Evolutionary conservation across 805 yeast species (phyloP).

Genomic region (Barnettozyma wickerhamii): DNA sequence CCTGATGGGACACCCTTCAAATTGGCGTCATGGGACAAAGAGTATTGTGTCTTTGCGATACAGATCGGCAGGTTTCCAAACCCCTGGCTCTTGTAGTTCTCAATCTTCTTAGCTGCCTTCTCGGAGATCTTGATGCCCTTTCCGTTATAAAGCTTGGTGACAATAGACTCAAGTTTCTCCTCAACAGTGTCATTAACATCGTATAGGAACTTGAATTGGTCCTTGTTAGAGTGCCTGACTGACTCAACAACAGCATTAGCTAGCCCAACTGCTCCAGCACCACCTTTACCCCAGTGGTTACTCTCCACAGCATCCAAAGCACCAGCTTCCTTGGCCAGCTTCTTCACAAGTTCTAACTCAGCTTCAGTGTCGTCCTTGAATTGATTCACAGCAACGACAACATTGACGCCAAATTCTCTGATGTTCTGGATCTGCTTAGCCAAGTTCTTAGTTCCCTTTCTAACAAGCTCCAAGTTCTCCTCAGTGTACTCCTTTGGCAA

Average conservation of each 20-base stretch:
- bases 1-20: slow-evolving; percentile 95
- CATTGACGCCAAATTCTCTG: slow-evolving; percentile 67
- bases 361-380: slow-evolving; percentile 67
- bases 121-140: slow-evolving; percentile 63
- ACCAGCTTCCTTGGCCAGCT: slow-evolving; percentile 70
- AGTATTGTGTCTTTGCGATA: slow-evolving; percentile 96
- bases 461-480: slow-evolving; percentile 67
- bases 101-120: slow-evolving; percentile 70
- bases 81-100: slow-evolving; percentile 79
- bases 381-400: slow-evolving; percentile 77
- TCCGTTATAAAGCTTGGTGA: slow-evolving; percentile 77
- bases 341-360: slow-evolving; percentile 65
- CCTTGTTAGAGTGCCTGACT: slow-evolving; percentile 40
- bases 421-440: slow-evolving; percentile 76
- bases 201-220: slow-evolving; percentile 51
- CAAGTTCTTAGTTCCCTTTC: slow-evolving; percentile 68
- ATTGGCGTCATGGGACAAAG: slow-evolving; percentile 88
- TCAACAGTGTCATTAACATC: slow-evolving; percentile 60
- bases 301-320: slow-evolving; percentile 76
- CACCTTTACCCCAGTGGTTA: slow-evolving; percentile 88
- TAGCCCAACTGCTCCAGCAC: slow-evolving; percentile 70
- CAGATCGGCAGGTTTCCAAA: slow-evolving; percentile 90
- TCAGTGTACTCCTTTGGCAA: slow-evolving; percentile 67
- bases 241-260: slow-evolving; percentile 69
- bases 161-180: slow-evolving; percentile 62